Evolutionary conservation across 306 rosid genomes (phyloP).

Genomic region (Glycine tomentella): DNA sequence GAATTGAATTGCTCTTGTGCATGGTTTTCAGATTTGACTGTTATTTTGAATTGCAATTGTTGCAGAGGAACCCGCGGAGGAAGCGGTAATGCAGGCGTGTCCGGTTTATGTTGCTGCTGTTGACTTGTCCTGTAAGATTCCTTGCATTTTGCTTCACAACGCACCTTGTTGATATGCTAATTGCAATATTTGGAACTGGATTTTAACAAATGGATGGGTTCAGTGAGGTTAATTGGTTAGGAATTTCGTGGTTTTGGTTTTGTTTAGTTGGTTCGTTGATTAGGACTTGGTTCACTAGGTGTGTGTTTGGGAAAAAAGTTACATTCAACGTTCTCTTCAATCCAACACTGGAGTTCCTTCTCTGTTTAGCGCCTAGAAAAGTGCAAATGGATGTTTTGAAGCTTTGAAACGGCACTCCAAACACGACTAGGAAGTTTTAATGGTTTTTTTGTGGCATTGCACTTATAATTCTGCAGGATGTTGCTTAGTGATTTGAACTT

Average conservation of each 20-base stretch:
- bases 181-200: background rate
- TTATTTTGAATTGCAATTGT: constrained; percentile 6
- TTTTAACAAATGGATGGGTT: constrained; percentile 24
- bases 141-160: background rate
- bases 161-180: background rate
- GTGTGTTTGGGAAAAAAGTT: no score
- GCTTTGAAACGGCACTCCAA: no score
- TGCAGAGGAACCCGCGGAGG: constrained; percentile 67
- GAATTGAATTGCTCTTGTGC: background rate
- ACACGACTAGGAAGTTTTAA: background rate
- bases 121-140: constrained; percentile 87
- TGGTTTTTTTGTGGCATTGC: constrained; percentile 2
- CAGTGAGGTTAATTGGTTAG: constrained; percentile 19
- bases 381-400: no score
- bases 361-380: no score
- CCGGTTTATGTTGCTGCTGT: constrained; percentile 98
- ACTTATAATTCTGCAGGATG: constrained; percentile 9
- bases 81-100: constrained; percentile 67
- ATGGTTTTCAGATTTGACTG: constrained; percentile 4
- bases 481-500: constrained; percentile 37
- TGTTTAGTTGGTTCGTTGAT: constrained; percentile 22
- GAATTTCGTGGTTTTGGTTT: constrained; percentile 21
- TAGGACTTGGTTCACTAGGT: background rate
- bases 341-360: no score
- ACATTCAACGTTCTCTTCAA: no score